Evolutionary conservation across 169 alveolate species (phyloP).

Genomic region (Amoebophrya sp.): DNA sequence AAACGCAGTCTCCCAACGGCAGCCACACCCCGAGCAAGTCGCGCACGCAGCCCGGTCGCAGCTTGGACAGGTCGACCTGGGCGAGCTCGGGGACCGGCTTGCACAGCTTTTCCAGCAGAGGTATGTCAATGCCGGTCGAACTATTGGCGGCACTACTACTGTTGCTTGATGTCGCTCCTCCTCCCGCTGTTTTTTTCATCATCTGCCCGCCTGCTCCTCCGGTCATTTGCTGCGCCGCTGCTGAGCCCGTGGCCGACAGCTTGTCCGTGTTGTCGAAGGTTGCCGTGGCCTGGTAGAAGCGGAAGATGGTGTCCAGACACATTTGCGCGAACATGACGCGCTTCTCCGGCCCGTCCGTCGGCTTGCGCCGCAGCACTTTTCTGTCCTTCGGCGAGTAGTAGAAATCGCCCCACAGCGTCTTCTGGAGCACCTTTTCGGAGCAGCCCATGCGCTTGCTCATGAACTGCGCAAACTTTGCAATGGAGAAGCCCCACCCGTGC

Average conservation of each 20-base stretch:
- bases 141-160: neutral
- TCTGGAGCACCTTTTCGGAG: neutral
- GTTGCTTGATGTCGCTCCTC: neutral
- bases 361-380: neutral
- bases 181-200: neutral
- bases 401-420: neutral
- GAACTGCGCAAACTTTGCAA: neutral
- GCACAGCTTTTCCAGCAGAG: neutral
- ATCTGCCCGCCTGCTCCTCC: too few species aligned
- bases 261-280: neutral
- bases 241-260: neutral
- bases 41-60: neutral
- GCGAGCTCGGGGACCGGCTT: neutral
- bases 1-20: neutral
- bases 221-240: neutral
- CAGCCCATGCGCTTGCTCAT: neutral
- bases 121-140: neutral
- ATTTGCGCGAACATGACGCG: neutral
- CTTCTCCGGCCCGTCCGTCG: neutral
- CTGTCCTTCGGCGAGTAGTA: neutral
- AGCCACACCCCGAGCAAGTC: neutral
- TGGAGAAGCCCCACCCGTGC: constrained; percentile 36
- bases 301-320: neutral
- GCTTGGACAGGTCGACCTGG: neutral
- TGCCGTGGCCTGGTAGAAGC: neutral